A percentile compares a stretch with the other conserved stretches of the same genome.
Conservation (phyloP, 169 alveolate species). For the Ichthyophthirius multifiliis region DNA sequence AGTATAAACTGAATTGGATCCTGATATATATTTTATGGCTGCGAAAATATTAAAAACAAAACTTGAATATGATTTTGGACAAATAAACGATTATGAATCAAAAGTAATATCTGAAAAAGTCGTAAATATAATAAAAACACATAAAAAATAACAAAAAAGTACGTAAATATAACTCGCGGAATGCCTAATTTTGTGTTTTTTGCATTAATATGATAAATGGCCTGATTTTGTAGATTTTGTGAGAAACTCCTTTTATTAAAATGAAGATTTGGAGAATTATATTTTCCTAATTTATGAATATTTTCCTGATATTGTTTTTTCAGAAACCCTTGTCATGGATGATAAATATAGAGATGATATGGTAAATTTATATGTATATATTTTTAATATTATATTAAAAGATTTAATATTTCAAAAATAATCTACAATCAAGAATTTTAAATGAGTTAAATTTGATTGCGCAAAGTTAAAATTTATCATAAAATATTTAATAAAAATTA, state of each 20-base stretch:
- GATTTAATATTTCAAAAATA: not conserved
- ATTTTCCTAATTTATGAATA: not conserved
- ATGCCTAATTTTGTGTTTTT: not conserved
- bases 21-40: not conserved
- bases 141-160: not conserved
- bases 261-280: not conserved
- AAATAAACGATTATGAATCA: not conserved
- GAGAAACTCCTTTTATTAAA: not conserved
- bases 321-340: not conserved
- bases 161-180: not conserved
- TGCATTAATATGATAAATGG: conserved; percentile 1
- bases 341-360: not conserved
- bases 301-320: not conserved
- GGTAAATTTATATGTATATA: not conserved
- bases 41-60: conserved; percentile 1
- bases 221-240: not conserved
- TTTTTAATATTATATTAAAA: not conserved
- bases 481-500: not conserved
- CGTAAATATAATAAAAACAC: not conserved
- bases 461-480: not conserved
- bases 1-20: too few relatives aligned
- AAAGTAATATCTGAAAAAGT: not conserved
- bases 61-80: not conserved
- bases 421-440: not conserved
- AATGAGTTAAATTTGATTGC: not conserved